A percentile compares a stretch with the other conserved stretches of the same genome.
phyloP scores from a whole-genome alignment of 2,329 filamentous ascomycete genomes.

The Hypoxylon sp. region DNA sequence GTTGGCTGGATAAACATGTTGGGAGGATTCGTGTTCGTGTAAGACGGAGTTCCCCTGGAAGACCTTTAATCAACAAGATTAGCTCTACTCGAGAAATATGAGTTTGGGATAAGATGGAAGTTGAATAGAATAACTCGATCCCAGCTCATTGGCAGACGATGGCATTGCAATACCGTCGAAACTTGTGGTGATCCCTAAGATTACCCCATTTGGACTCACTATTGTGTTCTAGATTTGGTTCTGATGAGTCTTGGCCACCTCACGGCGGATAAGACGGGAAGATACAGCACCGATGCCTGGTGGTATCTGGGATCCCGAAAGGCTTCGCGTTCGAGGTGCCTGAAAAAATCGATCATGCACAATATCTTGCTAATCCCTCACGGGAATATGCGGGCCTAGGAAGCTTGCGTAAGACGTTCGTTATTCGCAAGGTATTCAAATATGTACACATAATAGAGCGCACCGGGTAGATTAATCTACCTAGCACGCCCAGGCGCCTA shows the following conservation, averaged over 20 bases:
- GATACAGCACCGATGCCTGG: not conserved
- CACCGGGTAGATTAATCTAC: conserved; percentile 7
- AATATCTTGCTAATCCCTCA: not conserved
- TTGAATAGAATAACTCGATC: no score
- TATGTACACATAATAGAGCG: conserved; percentile 32
- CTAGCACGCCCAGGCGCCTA: conserved; percentile 80
- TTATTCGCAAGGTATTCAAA: conserved; percentile 24
- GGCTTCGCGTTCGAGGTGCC: not conserved
- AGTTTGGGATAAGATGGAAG: not conserved
- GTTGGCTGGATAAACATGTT: not conserved
- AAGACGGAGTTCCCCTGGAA: not conserved
- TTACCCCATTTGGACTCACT: not conserved
- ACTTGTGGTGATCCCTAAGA: not conserved
- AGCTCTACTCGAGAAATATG: not conserved
- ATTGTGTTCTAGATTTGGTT: not conserved
- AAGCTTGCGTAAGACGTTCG: conserved; percentile 20
- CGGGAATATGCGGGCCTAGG: not conserved
- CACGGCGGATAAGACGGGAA: not conserved
- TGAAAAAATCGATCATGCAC: conserved; percentile 2
- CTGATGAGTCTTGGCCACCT: not conserved
- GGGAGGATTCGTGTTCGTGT: not conserved
- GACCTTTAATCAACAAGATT: not conserved
- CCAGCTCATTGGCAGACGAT: not conserved
- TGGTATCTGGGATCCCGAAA: not conserved
- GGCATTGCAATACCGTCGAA: not conserved